These are phyloP conservation scores for Alternaria alternata DNA, from an alignment of 2,329 filamentous ascomycete genomes.

Conservation along the genomic window DNA sequence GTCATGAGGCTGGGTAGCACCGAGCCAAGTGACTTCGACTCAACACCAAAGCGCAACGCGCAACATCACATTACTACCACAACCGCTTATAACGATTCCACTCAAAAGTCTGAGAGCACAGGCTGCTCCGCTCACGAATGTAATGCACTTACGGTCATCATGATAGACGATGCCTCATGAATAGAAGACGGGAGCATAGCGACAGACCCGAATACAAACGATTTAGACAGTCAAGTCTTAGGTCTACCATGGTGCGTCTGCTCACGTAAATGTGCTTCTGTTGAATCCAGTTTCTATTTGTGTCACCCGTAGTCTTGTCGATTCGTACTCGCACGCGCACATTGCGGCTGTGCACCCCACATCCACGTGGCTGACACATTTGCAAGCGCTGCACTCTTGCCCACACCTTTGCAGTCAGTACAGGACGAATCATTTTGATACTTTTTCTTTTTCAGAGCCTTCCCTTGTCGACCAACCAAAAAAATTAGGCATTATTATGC, in stretches of 20 bases:
- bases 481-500: neutral
- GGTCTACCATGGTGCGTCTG: constrained; percentile 4
- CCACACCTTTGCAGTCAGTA: neutral
- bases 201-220: constrained; percentile 28
- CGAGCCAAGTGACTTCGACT: constrained; percentile 4
- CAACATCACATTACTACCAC: neutral
- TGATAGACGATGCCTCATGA: constrained; percentile 40
- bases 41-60: constrained; percentile 4
- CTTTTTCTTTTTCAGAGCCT: constrained; percentile 2
- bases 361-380: constrained; percentile 7
- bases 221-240: constrained; percentile 18
- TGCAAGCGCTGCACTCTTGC: constrained; percentile 3
- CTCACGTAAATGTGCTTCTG: neutral
- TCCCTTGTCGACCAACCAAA: neutral
- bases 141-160: constrained; percentile 33
- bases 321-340: constrained; percentile 9
- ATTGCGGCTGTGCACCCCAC: constrained; percentile 12
- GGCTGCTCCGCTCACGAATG: constrained; percentile 34
- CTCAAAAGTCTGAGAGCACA: constrained; percentile 34
- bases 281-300: constrained; percentile 1
- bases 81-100: constrained; percentile 5
- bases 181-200: constrained; percentile 29
- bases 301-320: neutral
- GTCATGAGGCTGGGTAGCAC: constrained; percentile 14
- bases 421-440: neutral